Conservation (phyloP, 345 rosid genomes). For the Syzygium aromaticum region DNA sequence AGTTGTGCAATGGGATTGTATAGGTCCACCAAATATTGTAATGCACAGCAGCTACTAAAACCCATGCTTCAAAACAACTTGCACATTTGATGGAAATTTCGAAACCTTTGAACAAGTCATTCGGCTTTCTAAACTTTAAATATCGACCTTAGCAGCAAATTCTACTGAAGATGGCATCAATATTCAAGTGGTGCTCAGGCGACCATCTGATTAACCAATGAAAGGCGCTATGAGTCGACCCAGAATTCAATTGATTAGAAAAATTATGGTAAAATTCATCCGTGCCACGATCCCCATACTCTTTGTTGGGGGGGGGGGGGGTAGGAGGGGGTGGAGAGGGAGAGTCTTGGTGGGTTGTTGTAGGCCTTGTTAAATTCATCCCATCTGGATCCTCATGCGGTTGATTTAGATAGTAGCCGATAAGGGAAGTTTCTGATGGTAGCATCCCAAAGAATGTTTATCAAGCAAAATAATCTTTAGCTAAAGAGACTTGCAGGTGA, state of each 20-base stretch:
- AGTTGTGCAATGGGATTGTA: not conserved
- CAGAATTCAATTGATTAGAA: not conserved
- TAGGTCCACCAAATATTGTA: not conserved
- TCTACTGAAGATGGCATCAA: not conserved
- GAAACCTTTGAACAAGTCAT: not conserved
- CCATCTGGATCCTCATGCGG: not conserved
- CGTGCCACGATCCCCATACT: not conserved
- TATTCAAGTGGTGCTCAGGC: not conserved
- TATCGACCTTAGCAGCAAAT: not conserved
- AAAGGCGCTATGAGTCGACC: not conserved
- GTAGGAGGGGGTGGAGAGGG: too few species aligned
- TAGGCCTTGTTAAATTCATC: not conserved
- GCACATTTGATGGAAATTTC: not conserved
- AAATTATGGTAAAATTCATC: not conserved
- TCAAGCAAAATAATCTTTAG: not conserved
- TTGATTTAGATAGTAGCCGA: not conserved
- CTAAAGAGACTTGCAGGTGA: not conserved
- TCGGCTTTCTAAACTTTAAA: not conserved
- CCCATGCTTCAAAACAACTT: not conserved
- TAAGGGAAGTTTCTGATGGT: not conserved
- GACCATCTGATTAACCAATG: not conserved
- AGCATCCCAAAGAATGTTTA: not conserved
- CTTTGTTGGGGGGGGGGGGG: not conserved
- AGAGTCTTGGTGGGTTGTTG: not conserved
- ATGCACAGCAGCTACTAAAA: not conserved